phyloP scores from a whole-genome alignment of 805 yeast genomes.

The Ogataea minuta region DNA sequence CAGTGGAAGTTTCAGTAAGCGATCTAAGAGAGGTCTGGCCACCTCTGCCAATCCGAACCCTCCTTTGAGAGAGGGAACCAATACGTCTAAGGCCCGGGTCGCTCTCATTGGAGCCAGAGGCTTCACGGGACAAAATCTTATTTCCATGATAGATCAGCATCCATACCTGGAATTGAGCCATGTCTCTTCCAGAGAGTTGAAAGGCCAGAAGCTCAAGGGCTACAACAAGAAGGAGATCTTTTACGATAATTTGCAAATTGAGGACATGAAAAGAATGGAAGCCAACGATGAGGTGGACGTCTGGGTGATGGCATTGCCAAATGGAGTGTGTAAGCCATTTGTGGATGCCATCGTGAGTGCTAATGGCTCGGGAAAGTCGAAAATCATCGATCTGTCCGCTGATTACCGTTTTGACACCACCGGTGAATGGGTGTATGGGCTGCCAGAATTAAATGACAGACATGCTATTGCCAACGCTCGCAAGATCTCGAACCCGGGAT shows the following conservation, averaged over 20 bases:
- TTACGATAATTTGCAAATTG: constrained; percentile 83
- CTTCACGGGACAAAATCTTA: constrained; percentile 91
- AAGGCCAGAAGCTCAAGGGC: constrained; percentile 83
- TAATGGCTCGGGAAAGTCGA: constrained; percentile 54
- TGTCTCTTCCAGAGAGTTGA: constrained; percentile 93
- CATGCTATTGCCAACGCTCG: constrained; percentile 62
- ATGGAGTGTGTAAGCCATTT: constrained; percentile 91
- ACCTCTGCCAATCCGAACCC: constrained; percentile 61
- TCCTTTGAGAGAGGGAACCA: constrained; percentile 63
- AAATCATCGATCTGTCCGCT: constrained; percentile 90
- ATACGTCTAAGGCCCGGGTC: constrained; percentile 63
- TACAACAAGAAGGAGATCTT: constrained; percentile 77
- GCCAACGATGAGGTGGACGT: constrained; percentile 77
- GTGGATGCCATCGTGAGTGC: constrained; percentile 77
- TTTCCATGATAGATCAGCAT: constrained; percentile 81
- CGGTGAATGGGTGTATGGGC: constrained; percentile 89
- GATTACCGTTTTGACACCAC: constrained; percentile 92
- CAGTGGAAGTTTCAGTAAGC: constrained; percentile 18
- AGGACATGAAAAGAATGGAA: constrained; percentile 80
- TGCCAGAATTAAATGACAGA: constrained; percentile 87
- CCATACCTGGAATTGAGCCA: constrained; percentile 85
- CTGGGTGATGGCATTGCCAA: constrained; percentile 99
- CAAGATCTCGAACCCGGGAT: constrained; percentile 95
- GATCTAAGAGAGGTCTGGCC: constrained; percentile 31
- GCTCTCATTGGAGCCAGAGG: constrained; percentile 99